Evolutionary conservation across 768 basidiomycete species (phyloP).

Genomic region (Tylopilus felleus): DNA sequence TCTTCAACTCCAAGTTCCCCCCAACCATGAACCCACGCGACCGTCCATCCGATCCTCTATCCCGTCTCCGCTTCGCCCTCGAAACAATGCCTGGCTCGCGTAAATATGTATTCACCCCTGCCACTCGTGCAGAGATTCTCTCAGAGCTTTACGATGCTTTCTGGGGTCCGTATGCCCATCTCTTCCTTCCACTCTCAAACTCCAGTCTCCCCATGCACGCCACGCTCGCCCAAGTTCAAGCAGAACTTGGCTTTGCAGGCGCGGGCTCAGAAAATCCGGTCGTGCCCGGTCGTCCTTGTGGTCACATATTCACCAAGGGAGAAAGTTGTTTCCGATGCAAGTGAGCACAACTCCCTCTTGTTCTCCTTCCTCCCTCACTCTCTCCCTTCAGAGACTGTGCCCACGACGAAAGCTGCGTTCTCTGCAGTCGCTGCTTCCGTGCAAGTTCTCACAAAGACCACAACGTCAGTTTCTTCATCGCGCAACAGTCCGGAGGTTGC

Average conservation of each 20-base stretch:
- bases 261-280: slow-evolving; percentile 58
- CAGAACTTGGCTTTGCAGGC: slow-evolving; percentile 50
- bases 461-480: slow-evolving; percentile 91
- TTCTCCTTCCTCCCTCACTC: neutral
- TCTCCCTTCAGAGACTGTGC: slow-evolving; percentile 72
- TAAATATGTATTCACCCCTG: slow-evolving; percentile 72
- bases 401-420: slow-evolving; percentile 82
- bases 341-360: slow-evolving; percentile 45
- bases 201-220: slow-evolving; percentile 59
- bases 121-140: slow-evolving; percentile 77
- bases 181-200: slow-evolving; percentile 68
- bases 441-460: slow-evolving; percentile 83
- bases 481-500: slow-evolving; percentile 87
- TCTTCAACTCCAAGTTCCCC: slow-evolving; percentile 49
- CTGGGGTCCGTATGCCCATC: slow-evolving; percentile 71
- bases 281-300: slow-evolving; percentile 73
- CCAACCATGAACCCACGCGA: slow-evolving; percentile 54
- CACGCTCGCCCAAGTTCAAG: slow-evolving; percentile 70
- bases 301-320: slow-evolving; percentile 84
- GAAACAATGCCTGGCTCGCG: slow-evolving; percentile 79
- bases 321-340: slow-evolving; percentile 94
- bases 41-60: slow-evolving; percentile 57
- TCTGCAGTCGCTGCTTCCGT: slow-evolving; percentile 89
- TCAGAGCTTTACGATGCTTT: slow-evolving; percentile 78
- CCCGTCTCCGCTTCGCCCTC: slow-evolving; percentile 70